Percentiles rank a stretch among this genome's conserved stretches.
These are phyloP conservation scores for Thermochaetoides thermophila DNA, from an alignment of 495 filamentous ascomycete genomes.

Conservation along the genomic window DNA sequence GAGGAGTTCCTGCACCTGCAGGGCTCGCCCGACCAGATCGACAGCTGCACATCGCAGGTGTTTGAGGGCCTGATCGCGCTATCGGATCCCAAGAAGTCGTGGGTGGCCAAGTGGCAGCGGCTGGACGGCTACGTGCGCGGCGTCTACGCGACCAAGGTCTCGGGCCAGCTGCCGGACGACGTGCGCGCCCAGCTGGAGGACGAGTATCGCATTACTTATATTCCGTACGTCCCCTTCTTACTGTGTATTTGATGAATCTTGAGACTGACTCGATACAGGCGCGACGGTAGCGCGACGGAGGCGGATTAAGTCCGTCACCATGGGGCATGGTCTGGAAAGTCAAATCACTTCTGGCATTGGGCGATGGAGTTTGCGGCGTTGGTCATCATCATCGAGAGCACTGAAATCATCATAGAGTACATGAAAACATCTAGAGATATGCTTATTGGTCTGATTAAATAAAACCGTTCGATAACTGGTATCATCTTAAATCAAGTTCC, in stretches of 20 bases:
- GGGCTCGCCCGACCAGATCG: slow-evolving; percentile 61
- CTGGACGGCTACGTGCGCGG: slow-evolving; percentile 73
- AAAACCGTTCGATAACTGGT: too few species aligned
- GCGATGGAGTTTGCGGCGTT: slow-evolving; percentile 7
- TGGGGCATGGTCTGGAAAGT: too few species aligned
- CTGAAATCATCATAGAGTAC: neutral
- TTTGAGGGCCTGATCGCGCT: slow-evolving; percentile 81
- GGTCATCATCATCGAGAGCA: too few species aligned
- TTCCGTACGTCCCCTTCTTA: slow-evolving; percentile 36
- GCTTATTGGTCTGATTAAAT: neutral
- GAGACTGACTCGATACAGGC: slow-evolving; percentile 14
- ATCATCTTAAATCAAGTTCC: too few species aligned
- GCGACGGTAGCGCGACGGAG: slow-evolving; percentile 37
- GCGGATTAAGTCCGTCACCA: too few species aligned
- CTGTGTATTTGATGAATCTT: neutral
- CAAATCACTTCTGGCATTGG: slow-evolving; percentile 1
- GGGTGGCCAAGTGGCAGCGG: slow-evolving; percentile 93
- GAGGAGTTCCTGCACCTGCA: slow-evolving; percentile 74
- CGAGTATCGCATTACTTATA: slow-evolving; percentile 50
- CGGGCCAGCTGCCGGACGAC: slow-evolving; percentile 50
- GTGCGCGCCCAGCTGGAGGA: slow-evolving; percentile 51
- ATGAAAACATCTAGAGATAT: neutral
- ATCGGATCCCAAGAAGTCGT: slow-evolving; percentile 60
- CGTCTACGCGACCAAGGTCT: slow-evolving; percentile 87
- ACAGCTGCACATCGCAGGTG: slow-evolving; percentile 87